Conservation (phyloP, 2,329 filamentous ascomycete genomes). For the Aspergillus glaucus region DNA sequence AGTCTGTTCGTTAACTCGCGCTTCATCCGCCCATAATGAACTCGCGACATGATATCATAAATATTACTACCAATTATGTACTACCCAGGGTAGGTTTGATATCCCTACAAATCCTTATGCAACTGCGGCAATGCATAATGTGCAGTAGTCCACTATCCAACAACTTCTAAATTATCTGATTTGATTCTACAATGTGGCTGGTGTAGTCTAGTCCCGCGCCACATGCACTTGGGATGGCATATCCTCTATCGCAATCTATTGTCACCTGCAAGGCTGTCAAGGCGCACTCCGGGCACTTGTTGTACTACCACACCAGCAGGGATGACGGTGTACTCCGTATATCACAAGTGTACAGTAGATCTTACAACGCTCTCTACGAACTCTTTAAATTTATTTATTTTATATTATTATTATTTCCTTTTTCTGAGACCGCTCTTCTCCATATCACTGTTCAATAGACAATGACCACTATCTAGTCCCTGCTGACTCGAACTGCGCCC, state of each 20-base stretch:
- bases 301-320: too few relatives aligned
- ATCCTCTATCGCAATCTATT: neutral
- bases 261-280: neutral
- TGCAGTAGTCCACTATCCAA: neutral
- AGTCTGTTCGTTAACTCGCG: too few relatives aligned
- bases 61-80: neutral
- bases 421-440: neutral
- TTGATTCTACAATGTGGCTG: constrained; percentile 3
- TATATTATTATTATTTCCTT: neutral
- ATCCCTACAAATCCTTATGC: neutral
- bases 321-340: too few relatives aligned
- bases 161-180: neutral
- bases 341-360: too few relatives aligned
- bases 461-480: constrained; percentile 2
- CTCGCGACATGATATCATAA: neutral
- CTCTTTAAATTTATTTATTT: too few relatives aligned
- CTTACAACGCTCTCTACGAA: too few relatives aligned
- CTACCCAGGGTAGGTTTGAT: too few relatives aligned
- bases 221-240: neutral
- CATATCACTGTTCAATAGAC: neutral
- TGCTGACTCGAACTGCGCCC: constrained; percentile 19
- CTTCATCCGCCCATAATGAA: neutral
- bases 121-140: neutral
- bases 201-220: constrained; percentile 2
- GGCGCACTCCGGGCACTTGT: too few relatives aligned